Evolutionary conservation across 345 rosid genomes (phyloP), one percentile per base, ranked within the genome.

Genomic region (Acer negundo): DNA sequence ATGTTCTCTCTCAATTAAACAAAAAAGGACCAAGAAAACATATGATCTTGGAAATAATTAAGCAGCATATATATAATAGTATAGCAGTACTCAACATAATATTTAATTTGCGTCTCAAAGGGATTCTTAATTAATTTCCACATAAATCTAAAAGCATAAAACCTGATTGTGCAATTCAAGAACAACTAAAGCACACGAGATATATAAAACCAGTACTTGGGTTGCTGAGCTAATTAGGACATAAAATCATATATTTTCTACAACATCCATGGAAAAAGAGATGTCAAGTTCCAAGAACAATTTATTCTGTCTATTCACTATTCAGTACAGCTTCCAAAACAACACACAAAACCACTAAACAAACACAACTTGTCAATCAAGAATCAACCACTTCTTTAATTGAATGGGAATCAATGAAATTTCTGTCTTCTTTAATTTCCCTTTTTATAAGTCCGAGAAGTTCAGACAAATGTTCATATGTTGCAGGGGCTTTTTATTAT

Each of bases 241-340:
- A 58, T 71, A 55, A 55, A 28, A 71, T 71, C 28, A 55, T 51
- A 44, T 3, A 38, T 26, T 15, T 53, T 35, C 23, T 13, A 24
- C 2, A 70, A 70, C 15, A 51, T n/a, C 65, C 9, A 4, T 4
- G 38, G 38, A 35, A 31, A n/a, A 31, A 53, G 13, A 17, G 3
- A 17, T 66, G 22, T 31, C n/a, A 53, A 75, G 78, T 66, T 66
- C 69, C 62, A 66, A 51, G 24, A 66, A 75, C 23, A 20, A 23
- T 6, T 42, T 3, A 12, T 24, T 22, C 38, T 35, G 38, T 35
- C 38, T 35, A 35, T 4, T 35, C 38, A 35, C 38, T 35, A 35
- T 4, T 35, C 38, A 35, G 38, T 42, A 8, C 6, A 76, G 78
- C 24, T 67, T 38, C 73, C 24, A 61, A 69, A 61, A 76, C 26